Conservation (phyloP, 2,329 filamentous ascomycete species). For the Cladobotryum protrusum region DNA sequence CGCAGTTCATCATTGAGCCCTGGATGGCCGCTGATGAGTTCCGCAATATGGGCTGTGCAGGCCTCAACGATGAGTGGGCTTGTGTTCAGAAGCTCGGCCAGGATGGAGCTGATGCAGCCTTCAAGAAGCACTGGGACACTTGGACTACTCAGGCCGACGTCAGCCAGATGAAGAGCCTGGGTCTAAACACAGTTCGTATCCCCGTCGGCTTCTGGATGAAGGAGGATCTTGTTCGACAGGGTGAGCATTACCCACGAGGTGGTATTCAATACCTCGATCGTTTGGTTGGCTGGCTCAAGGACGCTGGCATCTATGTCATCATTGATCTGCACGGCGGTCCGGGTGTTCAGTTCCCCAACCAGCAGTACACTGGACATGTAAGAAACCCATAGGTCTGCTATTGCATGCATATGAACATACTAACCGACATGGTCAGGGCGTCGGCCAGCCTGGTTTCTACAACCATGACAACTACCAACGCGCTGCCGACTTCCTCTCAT, state of each 20-base stretch:
- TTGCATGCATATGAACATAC: neutral
- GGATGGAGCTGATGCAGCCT: conserved; percentile 16
- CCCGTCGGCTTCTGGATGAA: conserved; percentile 23
- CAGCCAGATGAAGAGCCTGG: conserved; percentile 18
- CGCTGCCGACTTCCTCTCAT: conserved; percentile 48
- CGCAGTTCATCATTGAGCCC: conserved; percentile 22
- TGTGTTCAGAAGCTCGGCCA: conserved; percentile 21
- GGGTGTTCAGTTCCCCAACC: conserved; percentile 16
- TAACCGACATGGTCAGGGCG: conserved; percentile 1
- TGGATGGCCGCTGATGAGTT: conserved; percentile 21
- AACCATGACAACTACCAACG: conserved; percentile 50
- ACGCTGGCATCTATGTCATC: conserved; percentile 19
- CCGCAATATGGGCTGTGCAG: conserved; percentile 20
- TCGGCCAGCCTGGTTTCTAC: conserved; percentile 44
- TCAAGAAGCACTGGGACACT: conserved; percentile 20
- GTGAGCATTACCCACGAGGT: conserved; percentile 18
- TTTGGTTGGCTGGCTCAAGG: conserved; percentile 20
- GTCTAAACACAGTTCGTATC: conserved; percentile 21
- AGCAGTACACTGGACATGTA: conserved; percentile 23
- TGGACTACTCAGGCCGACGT: conserved; percentile 20
- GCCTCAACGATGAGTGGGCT: conserved; percentile 20
- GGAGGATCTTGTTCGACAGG: conserved; percentile 17
- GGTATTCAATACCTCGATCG: conserved; percentile 21
- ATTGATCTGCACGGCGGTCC: conserved; percentile 21
- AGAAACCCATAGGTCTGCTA: neutral